Evolutionary conservation across 148 eudicot species (phyloP).

Genomic region (Rhododendron simsii): DNA sequence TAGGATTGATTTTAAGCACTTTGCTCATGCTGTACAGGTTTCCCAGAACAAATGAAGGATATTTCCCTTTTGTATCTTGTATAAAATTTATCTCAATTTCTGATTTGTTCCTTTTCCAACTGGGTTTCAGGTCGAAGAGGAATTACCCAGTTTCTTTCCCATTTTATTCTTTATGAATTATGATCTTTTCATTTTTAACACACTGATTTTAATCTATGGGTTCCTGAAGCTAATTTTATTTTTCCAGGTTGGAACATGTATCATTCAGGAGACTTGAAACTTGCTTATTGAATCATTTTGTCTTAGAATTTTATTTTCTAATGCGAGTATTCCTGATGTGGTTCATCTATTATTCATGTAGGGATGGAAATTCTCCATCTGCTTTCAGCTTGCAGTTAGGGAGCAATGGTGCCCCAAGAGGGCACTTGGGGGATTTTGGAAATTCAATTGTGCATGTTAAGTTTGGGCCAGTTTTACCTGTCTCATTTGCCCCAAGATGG

Average conservation of each 20-base stretch:
- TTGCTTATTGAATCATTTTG: constrained; percentile 17
- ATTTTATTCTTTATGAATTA: not conserved
- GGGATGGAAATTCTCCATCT: not conserved
- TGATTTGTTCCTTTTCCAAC: not conserved
- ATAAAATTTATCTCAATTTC: not conserved
- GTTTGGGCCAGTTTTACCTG: not conserved
- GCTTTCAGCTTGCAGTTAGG: not conserved
- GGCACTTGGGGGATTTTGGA: not conserved
- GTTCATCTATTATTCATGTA: not conserved
- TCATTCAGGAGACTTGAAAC: constrained; percentile 27
- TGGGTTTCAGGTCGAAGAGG: constrained; percentile 7
- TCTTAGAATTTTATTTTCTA: not conserved
- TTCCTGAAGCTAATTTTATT: constrained; percentile 25
- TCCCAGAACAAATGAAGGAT: not conserved
- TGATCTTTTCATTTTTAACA: not conserved
- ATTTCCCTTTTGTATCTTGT: not conserved
- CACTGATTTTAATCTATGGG: constrained; percentile 22
- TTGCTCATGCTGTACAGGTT: not conserved
- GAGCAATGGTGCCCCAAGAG: not conserved
- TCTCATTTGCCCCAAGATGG: no score
- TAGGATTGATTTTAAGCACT: not conserved
- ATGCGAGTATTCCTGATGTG: not conserved
- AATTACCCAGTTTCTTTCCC: not conserved
- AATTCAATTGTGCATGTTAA: not conserved
- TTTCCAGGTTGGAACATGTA: constrained; percentile 35